These are phyloP conservation scores for Tolypocladium pustulatum DNA, from an alignment of 2,329 filamentous ascomycete genomes.

Conservation along the genomic window DNA sequence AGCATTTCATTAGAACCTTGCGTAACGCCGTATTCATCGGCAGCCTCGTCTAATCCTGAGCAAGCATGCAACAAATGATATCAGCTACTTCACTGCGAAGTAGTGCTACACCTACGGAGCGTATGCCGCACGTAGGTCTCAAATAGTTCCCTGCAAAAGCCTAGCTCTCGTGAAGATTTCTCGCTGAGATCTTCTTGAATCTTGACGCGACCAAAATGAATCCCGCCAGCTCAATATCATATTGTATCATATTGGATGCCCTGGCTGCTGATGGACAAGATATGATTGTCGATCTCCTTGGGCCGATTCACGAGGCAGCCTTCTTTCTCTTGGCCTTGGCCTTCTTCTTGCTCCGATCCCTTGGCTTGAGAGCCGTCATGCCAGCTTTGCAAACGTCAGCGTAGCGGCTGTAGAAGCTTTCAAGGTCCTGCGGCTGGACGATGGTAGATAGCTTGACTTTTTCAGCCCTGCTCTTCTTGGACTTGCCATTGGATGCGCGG, in stretches of 20 bases:
- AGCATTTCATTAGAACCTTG: neutral
- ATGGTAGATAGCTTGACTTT: constrained; percentile 75
- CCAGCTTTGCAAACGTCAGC: constrained; percentile 84
- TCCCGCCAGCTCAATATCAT: neutral
- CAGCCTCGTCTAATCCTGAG: neutral
- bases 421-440: constrained; percentile 65
- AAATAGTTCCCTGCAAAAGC: neutral
- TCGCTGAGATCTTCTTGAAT: neutral
- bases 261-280: neutral
- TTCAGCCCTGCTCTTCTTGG: constrained; percentile 40
- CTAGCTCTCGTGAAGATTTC: neutral
- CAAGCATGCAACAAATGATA: neutral
- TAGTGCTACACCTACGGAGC: neutral
- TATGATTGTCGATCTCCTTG: neutral
- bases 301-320: constrained; percentile 15
- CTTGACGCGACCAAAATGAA: neutral
- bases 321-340: constrained; percentile 68
- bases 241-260: neutral
- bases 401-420: constrained; percentile 73
- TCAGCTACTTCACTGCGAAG: neutral
- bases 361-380: constrained; percentile 84
- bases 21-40: neutral
- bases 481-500: constrained; percentile 73
- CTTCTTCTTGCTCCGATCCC: constrained; percentile 81
- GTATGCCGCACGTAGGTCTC: neutral